Evolutionary conservation across 1,284 basidiomycete species (phyloP).

Genomic region (Neotropicomus parvogracilis): DNA sequence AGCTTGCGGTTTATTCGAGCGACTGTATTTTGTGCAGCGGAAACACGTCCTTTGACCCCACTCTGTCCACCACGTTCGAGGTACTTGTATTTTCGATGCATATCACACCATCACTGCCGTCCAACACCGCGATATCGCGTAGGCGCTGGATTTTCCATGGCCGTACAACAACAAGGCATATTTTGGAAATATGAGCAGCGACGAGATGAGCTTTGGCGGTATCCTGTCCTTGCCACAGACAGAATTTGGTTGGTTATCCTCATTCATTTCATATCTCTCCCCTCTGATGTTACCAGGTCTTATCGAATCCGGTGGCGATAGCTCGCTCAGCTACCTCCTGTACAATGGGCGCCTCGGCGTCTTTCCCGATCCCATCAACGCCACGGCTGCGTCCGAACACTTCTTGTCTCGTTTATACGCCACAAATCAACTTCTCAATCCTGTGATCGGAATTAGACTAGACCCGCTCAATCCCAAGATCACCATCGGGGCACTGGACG

Average conservation of each 20-base stretch:
- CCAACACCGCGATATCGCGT: not conserved
- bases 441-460: constrained; percentile 25
- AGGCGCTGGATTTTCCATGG: constrained; percentile 13
- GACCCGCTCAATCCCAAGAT: constrained; percentile 26
- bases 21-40: constrained; percentile 23
- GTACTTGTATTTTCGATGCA: constrained; percentile 12
- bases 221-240: constrained; percentile 12
- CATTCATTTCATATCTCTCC: not conserved
- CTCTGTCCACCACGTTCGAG: constrained; percentile 22
- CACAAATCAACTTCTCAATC: constrained; percentile 23
- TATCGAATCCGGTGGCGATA: constrained; percentile 16
- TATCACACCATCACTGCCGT: not conserved
- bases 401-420: constrained; percentile 19
- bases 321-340: constrained; percentile 11
- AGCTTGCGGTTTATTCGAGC: constrained; percentile 19
- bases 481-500: constrained; percentile 26
- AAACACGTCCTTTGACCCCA: constrained; percentile 16
- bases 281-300: constrained; percentile 1
- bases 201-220: constrained; percentile 14
- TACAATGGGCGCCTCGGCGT: constrained; percentile 27
- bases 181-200: constrained; percentile 14
- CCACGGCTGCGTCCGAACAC: constrained; percentile 17
- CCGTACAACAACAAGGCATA: constrained; percentile 8
- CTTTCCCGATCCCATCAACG: constrained; percentile 20
- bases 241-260: constrained; percentile 11